A percentile compares a stretch with the other conserved stretches of the same genome.
These are phyloP conservation scores for Vaccinium myrtillus DNA, from an alignment of 148 eudicot genomes.

Conservation along the genomic window DNA sequence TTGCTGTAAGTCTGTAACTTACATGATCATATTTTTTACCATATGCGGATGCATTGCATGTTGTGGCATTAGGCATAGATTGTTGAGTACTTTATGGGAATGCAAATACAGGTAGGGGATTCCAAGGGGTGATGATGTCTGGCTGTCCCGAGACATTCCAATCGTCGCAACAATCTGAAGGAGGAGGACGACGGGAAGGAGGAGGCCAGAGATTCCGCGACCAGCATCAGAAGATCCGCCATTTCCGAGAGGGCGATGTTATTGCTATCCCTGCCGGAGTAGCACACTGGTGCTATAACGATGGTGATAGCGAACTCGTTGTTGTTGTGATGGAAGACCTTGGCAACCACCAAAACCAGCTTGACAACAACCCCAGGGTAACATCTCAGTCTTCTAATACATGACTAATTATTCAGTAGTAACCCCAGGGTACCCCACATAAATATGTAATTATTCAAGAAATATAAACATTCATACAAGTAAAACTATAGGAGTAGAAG, in stretches of 20 bases:
- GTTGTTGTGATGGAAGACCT: slow-evolving; percentile 43
- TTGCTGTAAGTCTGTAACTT: too few species aligned
- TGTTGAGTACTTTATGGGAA: neutral
- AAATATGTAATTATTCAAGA: too few species aligned
- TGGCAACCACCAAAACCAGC: slow-evolving; percentile 61
- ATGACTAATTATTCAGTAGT: too few species aligned
- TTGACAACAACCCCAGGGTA: slow-evolving; percentile 68
- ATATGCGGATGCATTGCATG: neutral
- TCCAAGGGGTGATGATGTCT: slow-evolving; percentile 46
- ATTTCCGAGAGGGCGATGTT: slow-evolving; percentile 55
- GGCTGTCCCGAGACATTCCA: slow-evolving; percentile 82
- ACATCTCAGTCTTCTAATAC: neutral
- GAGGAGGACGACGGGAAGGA: slow-evolving; percentile 11
- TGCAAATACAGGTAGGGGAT: slow-evolving; percentile 53
- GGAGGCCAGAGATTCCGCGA: slow-evolving; percentile 38
- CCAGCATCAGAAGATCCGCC: slow-evolving; percentile 64
- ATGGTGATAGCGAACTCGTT: slow-evolving; percentile 55
- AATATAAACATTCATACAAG: too few species aligned
- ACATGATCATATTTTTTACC: too few species aligned
- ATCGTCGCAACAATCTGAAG: slow-evolving; percentile 31
- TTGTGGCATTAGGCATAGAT: too few species aligned
- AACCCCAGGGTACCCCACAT: too few species aligned
- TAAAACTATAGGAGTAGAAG: too few species aligned
- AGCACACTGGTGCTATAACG: slow-evolving; percentile 69
- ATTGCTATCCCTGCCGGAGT: slow-evolving; percentile 67